A percentile compares a stretch with the other conserved stretches of the same genome.
Conservation (phyloP, 768 basidiomycete genomes). For the Cytidiella melzeri region DNA sequence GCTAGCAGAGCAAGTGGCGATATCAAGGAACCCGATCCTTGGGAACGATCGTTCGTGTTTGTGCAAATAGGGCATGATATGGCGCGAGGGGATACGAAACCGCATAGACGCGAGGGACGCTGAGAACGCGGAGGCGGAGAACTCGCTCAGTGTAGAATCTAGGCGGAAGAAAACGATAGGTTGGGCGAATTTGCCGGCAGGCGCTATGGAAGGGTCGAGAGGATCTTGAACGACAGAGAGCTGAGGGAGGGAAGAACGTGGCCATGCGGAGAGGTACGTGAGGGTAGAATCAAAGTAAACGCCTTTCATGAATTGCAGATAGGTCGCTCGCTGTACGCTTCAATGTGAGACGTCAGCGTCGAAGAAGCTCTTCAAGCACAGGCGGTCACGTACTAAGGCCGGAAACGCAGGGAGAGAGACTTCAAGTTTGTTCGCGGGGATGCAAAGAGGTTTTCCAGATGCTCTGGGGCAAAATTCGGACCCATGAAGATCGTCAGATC, state of each 20-base stretch:
- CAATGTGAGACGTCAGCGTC: not conserved
- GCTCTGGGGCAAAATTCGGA: slow-evolving; percentile 72
- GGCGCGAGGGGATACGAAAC: slow-evolving; percentile 68
- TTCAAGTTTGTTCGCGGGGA: slow-evolving; percentile 40
- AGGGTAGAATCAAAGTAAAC: slow-evolving; percentile 79
- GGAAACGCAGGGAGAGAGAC: slow-evolving; percentile 63
- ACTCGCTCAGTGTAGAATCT: slow-evolving; percentile 43
- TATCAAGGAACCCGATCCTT: slow-evolving; percentile 57
- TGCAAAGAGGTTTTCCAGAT: slow-evolving; percentile 63
- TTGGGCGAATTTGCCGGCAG: slow-evolving; percentile 56
- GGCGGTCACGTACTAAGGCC: slow-evolving; percentile 62
- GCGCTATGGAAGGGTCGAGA: slow-evolving; percentile 35
- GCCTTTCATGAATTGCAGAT: slow-evolving; percentile 83
- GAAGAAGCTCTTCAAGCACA: slow-evolving; percentile 4
- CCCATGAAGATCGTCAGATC: slow-evolving; percentile 64
- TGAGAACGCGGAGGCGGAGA: slow-evolving; percentile 35
- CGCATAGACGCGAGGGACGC: slow-evolving; percentile 41
- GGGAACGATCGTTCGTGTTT: slow-evolving; percentile 31
- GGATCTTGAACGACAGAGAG: slow-evolving; percentile 69
- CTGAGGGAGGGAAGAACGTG: slow-evolving; percentile 32
- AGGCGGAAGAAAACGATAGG: slow-evolving; percentile 83
- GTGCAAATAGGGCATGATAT: slow-evolving; percentile 34
- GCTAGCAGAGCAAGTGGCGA: slow-evolving; percentile 62
- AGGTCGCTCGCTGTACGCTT: slow-evolving; percentile 68
- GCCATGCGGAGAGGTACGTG: slow-evolving; percentile 59